These are phyloP conservation scores for Kluyveromyces marxianus DNA, from an alignment of 1,139 yeast species.

Conservation along the genomic window DNA sequence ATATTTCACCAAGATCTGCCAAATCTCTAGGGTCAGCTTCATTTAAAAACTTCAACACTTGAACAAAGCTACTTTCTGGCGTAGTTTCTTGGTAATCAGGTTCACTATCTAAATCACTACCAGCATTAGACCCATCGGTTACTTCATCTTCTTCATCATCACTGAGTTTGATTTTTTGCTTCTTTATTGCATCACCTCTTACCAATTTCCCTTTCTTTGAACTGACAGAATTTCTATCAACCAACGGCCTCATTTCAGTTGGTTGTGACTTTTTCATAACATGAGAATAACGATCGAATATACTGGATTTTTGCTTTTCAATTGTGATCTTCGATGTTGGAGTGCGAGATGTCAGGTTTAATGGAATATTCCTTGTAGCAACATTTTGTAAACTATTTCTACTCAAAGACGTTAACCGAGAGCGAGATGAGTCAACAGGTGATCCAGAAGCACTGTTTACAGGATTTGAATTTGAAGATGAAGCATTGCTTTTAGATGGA, in stretches of 20 bases:
- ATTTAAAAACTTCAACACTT: conserved; percentile 71
- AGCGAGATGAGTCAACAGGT: not conserved
- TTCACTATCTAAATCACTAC: conserved; percentile 40
- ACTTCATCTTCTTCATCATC: conserved; percentile 25
- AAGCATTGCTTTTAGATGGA: not conserved
- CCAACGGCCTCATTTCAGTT: not conserved
- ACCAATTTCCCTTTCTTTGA: conserved; percentile 26
- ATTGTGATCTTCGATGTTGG: conserved; percentile 51
- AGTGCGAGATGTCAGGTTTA: conserved; percentile 7
- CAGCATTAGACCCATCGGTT: conserved; percentile 34
- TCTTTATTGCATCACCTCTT: conserved; percentile 21
- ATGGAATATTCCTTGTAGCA: conserved; percentile 2
- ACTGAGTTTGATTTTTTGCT: conserved; percentile 11
- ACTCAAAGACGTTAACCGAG: conserved; percentile 1
- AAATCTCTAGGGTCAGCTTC: conserved; percentile 68
- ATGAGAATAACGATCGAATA: conserved; percentile 33
- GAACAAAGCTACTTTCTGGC: conserved; percentile 46
- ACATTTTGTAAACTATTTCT: not conserved
- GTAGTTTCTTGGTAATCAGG: conserved; percentile 35
- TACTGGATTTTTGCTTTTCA: conserved; percentile 45
- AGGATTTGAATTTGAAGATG: too few species aligned
- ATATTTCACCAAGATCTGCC: conserved; percentile 68
- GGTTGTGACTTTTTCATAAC: conserved; percentile 17
- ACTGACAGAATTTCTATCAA: conserved; percentile 8
- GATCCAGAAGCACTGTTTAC: not conserved